Conservation (phyloP, 2,329 filamentous ascomycete species). For the Pseudocercospora pini-densiflorae region DNA sequence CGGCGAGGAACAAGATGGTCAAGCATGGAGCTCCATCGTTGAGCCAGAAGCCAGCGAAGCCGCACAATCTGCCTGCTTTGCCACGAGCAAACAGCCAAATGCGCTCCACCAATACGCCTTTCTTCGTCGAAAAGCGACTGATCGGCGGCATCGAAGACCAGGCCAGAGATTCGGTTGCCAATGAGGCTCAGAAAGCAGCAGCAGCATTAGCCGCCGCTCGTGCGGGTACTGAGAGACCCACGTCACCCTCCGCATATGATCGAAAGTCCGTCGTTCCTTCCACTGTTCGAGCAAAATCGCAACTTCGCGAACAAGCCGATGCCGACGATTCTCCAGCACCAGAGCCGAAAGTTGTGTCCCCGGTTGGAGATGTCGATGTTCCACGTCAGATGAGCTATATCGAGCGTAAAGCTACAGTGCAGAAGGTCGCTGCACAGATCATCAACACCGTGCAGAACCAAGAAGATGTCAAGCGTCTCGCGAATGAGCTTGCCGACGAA, state of each 20-base stretch:
- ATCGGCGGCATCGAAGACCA: conserved; percentile 14
- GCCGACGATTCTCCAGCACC: background rate
- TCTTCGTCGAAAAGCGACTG: conserved; percentile 14
- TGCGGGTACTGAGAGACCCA: background rate
- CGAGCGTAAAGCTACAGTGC: conserved; percentile 25
- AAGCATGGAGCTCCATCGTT: conserved; percentile 33
- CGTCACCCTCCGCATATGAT: background rate
- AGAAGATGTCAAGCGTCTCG: conserved; percentile 22
- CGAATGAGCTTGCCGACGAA: conserved; percentile 23
- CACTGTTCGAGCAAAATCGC: background rate
- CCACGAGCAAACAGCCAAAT: conserved; percentile 13
- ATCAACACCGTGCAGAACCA: conserved; percentile 18
- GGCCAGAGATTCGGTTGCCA: conserved; percentile 11
- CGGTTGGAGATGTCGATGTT: conserved; percentile 13
- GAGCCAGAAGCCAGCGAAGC: conserved; percentile 21
- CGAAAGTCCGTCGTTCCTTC: background rate
- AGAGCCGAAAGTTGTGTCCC: background rate
- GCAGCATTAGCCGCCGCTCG: background rate
- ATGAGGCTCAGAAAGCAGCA: background rate
- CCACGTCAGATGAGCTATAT: conserved; percentile 28
- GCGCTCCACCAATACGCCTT: conserved; percentile 10
- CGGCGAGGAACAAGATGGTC: conserved; percentile 34
- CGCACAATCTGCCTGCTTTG: conserved; percentile 17
- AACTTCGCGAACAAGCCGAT: background rate
- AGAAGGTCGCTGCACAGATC: conserved; percentile 18